Evolutionary conservation across 805 yeast genomes (phyloP).

Genomic region (Cyberlindnera nakhonratchasimensis): DNA sequence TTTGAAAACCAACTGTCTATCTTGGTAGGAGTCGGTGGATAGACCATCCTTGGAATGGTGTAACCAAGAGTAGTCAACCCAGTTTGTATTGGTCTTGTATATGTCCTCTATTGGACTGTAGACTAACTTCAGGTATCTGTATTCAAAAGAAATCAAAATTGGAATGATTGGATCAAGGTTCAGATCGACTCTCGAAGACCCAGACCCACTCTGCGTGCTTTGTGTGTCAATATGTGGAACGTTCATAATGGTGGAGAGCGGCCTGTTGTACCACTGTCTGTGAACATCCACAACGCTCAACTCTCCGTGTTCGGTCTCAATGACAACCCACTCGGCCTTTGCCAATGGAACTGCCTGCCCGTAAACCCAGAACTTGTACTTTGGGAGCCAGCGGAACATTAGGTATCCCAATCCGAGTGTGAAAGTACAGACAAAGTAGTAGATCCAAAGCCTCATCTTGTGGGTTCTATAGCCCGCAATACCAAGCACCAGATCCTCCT

Average conservation of each 20-base stretch:
- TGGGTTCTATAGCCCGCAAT: conserved; percentile 83
- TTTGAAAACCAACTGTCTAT: conserved; percentile 73
- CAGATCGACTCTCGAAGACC: conserved; percentile 18
- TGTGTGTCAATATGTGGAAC: conserved; percentile 28
- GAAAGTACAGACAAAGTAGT: conserved; percentile 48
- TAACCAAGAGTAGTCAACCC: conserved; percentile 84
- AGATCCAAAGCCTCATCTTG: conserved; percentile 41
- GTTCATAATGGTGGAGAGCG: conserved; percentile 64
- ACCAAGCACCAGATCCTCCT: conserved; percentile 91
- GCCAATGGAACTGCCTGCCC: conserved; percentile 71
- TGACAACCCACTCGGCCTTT: conserved; percentile 85
- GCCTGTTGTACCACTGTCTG: conserved; percentile 62
- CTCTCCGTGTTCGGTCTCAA: conserved; percentile 93
- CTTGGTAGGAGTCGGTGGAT: conserved; percentile 62
- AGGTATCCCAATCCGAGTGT: conserved; percentile 76
- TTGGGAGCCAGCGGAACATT: conserved; percentile 82
- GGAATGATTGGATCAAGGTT: conserved; percentile 49
- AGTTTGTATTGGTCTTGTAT: conserved; percentile 75
- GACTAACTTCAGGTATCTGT: conserved; percentile 77
- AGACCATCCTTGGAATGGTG: conserved; percentile 62
- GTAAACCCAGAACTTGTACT: conserved; percentile 60
- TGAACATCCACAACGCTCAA: conserved; percentile 55
- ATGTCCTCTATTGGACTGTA: conserved; percentile 87
- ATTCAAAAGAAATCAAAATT: conserved; percentile 64
- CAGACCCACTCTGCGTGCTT: conserved; percentile 4